These are phyloP conservation scores for Neurospora pannonica DNA, from an alignment of 495 filamentous ascomycete species.

Conservation along the genomic window DNA sequence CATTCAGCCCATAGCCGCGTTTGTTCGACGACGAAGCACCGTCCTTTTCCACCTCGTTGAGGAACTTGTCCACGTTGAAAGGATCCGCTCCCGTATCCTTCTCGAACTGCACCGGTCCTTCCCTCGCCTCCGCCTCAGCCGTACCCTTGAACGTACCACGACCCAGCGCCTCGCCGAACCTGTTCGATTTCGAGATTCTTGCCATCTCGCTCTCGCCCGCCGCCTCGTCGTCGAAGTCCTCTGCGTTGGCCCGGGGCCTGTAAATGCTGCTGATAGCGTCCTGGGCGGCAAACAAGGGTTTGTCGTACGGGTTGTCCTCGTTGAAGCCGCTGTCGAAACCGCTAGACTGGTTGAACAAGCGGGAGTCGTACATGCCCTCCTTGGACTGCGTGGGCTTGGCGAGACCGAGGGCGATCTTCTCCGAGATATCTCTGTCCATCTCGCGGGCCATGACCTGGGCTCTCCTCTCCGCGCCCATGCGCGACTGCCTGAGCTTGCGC, in stretches of 20 bases:
- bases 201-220: conserved; percentile 74
- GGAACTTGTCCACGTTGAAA: conserved; percentile 89
- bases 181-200: conserved; percentile 69
- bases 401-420: conserved; percentile 91
- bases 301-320: conserved; percentile 96
- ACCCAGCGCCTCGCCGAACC: conserved; percentile 79
- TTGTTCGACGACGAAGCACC: conserved; percentile 37
- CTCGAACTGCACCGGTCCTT: conserved; percentile 97
- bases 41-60: conserved; percentile 63
- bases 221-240: conserved; percentile 66
- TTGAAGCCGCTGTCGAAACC: conserved; percentile 90
- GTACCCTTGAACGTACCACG: conserved; percentile 85
- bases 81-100: conserved; percentile 77
- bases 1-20: conserved; percentile 81
- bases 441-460: conserved; percentile 89
- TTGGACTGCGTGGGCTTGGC: conserved; percentile 86
- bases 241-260: conserved; percentile 63
- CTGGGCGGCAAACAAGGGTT: conserved; percentile 92
- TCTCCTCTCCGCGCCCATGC: conserved; percentile 87
- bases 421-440: conserved; percentile 93
- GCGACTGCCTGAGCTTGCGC: conserved; percentile 81
- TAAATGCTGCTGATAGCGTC: conserved; percentile 96
- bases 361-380: conserved; percentile 93
- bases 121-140: conserved; percentile 73
- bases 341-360: conserved; percentile 87